Evolutionary conservation across 1,139 yeast species (phyloP), one percentile per base, ranked within the genome.

Genomic region (Hanseniaspora uvarum): DNA sequence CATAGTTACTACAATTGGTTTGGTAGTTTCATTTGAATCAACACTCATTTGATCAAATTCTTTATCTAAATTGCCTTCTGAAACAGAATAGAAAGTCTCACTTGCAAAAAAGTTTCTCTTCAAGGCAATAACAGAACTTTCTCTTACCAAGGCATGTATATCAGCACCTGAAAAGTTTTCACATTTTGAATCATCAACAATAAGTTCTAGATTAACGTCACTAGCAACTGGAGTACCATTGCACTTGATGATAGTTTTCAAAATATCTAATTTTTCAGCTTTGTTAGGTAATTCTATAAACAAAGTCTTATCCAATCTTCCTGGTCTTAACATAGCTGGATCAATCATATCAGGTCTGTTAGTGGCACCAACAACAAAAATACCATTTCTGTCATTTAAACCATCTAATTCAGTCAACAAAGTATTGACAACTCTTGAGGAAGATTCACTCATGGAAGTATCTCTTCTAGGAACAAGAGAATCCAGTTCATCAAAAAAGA

Each of bases 261-360:
- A 72, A 56, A 92, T 92, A 58, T 89, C 96, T 5, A 75, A 70
- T 58, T 96, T 76, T 66, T 92, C 98, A 6, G 71, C 74, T 0
- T 80, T 78, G 5, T 80, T 77, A 1, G 98, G 98, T 51, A 92
- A 73, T 65, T 92, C 96, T 45, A 92, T 94, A 67, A 83, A 89
- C 48, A 92, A 72, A 3, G 96, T 89, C 68, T 92, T 92, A 65
- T 92, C 98, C 62, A 92, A 74, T 66, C 98, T 79, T 2, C 98
- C 98, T 0, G 98, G 98, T 65, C 98, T 79, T 54, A 92, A 72
- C 97, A 92, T 92, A 0, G 98, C 98, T 8, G 96, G 92, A 68
- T 92, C 98, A 59, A 92, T 92, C 88, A 92, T 92, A 68, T 92
- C 98, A 0, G 97, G 97, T 66, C 98, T 77, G 64, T 92, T 92